A percentile compares a stretch with the other conserved stretches of the same genome.
Conservation (phyloP, 23 red algal genomes). For the Gracilaria caudata region DNA sequence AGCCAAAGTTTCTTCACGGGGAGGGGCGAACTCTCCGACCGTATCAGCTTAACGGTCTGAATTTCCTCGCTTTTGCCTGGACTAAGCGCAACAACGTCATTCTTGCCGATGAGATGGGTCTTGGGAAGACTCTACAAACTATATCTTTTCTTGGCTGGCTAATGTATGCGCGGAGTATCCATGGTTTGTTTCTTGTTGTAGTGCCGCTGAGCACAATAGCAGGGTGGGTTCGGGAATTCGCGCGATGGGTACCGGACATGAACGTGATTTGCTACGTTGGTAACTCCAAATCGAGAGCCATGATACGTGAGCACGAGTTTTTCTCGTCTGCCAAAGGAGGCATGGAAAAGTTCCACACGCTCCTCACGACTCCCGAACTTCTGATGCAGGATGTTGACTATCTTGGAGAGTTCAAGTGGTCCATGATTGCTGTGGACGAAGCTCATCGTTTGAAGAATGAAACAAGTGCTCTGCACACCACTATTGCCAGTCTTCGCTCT, state of each 20-base stretch:
- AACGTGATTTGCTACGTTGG: constrained; percentile 92
- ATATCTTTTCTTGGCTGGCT: constrained; percentile 93
- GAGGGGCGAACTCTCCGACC: constrained; percentile 88
- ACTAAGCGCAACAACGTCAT: constrained; percentile 88
- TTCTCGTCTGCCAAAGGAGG: constrained; percentile 35
- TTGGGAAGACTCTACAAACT: constrained; percentile 93
- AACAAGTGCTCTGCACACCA: constrained; percentile 66
- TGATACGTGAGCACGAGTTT: constrained; percentile 85
- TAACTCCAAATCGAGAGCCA: constrained; percentile 70
- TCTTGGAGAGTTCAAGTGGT: constrained; percentile 67
- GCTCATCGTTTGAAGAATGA: constrained; percentile 97
- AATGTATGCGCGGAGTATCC: constrained; percentile 73
- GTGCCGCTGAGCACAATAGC: constrained; percentile 90
- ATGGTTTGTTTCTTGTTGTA: constrained; percentile 84
- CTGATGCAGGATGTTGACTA: constrained; percentile 81
- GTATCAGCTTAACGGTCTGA: constrained; percentile 92
- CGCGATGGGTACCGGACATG: constrained; percentile 89
- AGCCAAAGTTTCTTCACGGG: constrained; percentile 80
- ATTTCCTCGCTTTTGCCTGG: constrained; percentile 88
- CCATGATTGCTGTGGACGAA: constrained; percentile 91
- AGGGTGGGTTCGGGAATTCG: constrained; percentile 91
- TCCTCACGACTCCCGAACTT: constrained; percentile 87
- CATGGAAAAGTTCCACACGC: constrained; percentile 77
- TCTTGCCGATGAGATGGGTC: constrained; percentile 95
- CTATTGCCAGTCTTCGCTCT: constrained; percentile 70